A percentile compares a stretch with the other conserved stretches of the same genome.
Conservation (phyloP, 1,284 basidiomycete genomes). For the Pseudomicrostroma phylloplanum region DNA sequence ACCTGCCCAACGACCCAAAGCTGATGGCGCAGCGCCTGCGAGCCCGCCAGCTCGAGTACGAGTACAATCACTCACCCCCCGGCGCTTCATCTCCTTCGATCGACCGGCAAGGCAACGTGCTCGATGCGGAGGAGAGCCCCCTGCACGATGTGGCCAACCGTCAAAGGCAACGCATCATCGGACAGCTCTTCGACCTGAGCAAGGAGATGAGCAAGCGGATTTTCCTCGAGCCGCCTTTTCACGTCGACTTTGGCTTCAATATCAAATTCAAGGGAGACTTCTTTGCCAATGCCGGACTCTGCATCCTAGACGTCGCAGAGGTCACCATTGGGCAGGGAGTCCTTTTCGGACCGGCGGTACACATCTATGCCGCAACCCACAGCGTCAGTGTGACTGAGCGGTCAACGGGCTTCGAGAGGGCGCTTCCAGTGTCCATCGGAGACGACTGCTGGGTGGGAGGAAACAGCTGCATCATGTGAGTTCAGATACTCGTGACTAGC, state of each 20-base stretch:
- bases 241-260: conserved; percentile 36
- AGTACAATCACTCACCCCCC: conserved; percentile 16
- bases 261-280: conserved; percentile 38
- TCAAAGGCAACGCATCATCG: conserved; percentile 17
- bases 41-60: conserved; percentile 11
- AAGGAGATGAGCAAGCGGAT: conserved; percentile 11
- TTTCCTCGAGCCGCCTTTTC: not conserved
- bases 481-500: not conserved
- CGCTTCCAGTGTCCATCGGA: conserved; percentile 33
- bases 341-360: conserved; percentile 35
- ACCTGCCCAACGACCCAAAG: conserved; percentile 17
- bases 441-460: conserved; percentile 26
- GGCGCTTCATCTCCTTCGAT: not conserved
- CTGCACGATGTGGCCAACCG: conserved; percentile 13
- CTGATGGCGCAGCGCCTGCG: conserved; percentile 14
- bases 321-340: conserved; percentile 34
- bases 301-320: conserved; percentile 34
- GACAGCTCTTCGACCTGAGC: conserved; percentile 19
- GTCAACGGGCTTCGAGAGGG: conserved; percentile 28
- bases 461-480: not conserved
- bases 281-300: conserved; percentile 35
- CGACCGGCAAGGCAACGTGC: conserved; percentile 9
- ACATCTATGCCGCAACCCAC: conserved; percentile 39
- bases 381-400: conserved; percentile 28
- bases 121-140: not conserved